Conservation (phyloP, 208 protist species). For the Wallacemonas sp. region DNA sequence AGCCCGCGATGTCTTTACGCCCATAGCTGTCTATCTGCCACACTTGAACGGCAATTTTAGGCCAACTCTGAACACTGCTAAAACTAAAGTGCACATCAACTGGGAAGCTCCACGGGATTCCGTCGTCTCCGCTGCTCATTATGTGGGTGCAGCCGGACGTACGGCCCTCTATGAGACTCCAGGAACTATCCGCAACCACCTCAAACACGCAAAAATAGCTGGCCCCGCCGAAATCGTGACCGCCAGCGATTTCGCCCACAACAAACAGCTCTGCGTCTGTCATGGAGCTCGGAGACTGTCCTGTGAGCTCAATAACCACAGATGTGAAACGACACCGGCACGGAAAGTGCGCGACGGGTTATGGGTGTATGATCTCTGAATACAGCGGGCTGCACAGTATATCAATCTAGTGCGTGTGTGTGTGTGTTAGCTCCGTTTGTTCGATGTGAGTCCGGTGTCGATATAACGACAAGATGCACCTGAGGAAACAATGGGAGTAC, state of each 20-base stretch:
- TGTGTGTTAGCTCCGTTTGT: too few species aligned
- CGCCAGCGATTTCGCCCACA: conserved; percentile 76
- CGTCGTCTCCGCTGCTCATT: conserved; percentile 50
- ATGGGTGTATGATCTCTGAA: too few species aligned
- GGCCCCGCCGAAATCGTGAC: conserved; percentile 58
- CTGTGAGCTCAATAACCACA: too few species aligned
- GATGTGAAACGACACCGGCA: too few species aligned
- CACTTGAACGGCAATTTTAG: conserved; percentile 87
- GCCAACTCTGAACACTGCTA: conserved; percentile 82
- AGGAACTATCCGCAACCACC: conserved; percentile 72
- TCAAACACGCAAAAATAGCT: conserved; percentile 86
- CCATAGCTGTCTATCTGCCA: conserved; percentile 88
- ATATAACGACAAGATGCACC: too few species aligned
- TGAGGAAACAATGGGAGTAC: too few species aligned
- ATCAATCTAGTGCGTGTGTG: too few species aligned
- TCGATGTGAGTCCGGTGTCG: too few species aligned
- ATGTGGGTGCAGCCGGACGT: conserved; percentile 83
- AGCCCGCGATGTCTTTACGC: conserved; percentile 84
- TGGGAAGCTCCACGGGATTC: conserved; percentile 75
- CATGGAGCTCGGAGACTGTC: too few species aligned
- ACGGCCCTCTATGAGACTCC: conserved; percentile 69
- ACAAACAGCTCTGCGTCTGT: conserved; percentile 80
- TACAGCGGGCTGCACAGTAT: too few species aligned
- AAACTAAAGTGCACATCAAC: conserved; percentile 86
- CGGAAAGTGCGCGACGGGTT: too few species aligned